These are phyloP conservation scores for Sherardia arvensis DNA, from an alignment of 257 asterid species.

Conservation along the genomic window DNA sequence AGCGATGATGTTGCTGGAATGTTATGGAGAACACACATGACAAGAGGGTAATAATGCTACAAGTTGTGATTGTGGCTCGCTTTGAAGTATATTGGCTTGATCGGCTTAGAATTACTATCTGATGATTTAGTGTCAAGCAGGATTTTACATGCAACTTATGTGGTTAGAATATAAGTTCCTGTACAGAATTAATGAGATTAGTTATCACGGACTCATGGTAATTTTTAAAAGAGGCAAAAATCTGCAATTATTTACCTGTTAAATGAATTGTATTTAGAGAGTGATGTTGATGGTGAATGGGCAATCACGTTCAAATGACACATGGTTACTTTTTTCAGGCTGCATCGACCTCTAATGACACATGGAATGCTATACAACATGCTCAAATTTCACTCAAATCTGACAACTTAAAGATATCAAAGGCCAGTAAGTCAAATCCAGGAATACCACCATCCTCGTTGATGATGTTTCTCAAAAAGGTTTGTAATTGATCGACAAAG, in stretches of 20 bases:
- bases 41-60: too few relatives aligned
- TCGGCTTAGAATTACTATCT: background rate
- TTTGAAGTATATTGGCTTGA: background rate
- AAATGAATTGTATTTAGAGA: background rate
- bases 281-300: background rate
- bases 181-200: background rate
- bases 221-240: background rate
- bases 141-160: background rate
- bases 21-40: too few relatives aligned
- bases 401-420: conserved; percentile 41
- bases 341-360: conserved; percentile 32
- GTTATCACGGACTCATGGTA: too few relatives aligned
- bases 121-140: background rate
- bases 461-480: conserved; percentile 85
- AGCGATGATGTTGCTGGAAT: background rate
- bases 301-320: background rate
- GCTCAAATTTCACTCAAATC: conserved; percentile 59
- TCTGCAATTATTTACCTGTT: background rate
- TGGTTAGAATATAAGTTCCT: background rate
- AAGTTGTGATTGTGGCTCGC: background rate
- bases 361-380: conserved; percentile 47
- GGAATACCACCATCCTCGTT: conserved; percentile 95
- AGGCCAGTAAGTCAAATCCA: conserved; percentile 73
- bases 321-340: conserved; percentile 14
- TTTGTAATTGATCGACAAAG: conserved; percentile 20